Evolutionary conservation across 176 grass and related monocot genomes (phyloP), one percentile per base, ranked within the genome.

Genomic region (Miscanthus lutarioriparius): DNA sequence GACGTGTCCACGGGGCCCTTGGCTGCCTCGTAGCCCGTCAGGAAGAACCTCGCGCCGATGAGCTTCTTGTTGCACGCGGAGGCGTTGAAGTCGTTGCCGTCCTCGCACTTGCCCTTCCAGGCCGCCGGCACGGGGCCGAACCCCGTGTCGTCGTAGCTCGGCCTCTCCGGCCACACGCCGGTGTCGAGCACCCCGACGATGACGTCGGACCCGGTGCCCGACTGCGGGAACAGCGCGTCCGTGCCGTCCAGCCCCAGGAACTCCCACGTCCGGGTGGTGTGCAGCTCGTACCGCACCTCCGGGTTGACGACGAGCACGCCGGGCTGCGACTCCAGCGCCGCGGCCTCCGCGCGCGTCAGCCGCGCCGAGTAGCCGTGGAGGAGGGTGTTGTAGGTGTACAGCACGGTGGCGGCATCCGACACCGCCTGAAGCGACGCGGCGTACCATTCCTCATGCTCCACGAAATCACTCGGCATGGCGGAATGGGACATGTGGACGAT

Each of bases 81-180:
- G 43, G 83, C 35, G 77, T 94, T 94, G 78, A 98, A 98, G 84
- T 98, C 87, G 72, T 43, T 44, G 38, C 89, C 93, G 9, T 80
- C 87, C 86, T 98, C 93, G 85, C 96, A 98, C 67, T 81, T 85
- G n/a, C 96, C 96, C 74, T 95, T 95, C 96, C 96, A 98, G 7
- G 56, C 63, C 12, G 78, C 54, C 22, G 96, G 96, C 19, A 95
- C 89, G 19, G 96, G 83, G 13, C 89, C 89, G 36, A 95, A 78
- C 6, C 93, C 93, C 0, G 88, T 17, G 87, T 96, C 96, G 73
- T 90, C 91, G 73, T 92, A 95, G 87, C 96, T 98, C 25, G 89
- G 84, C 47, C 91, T 25, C 83, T 95, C 96, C 4, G 96, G 96
- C 93, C 96, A 98, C 12, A 94, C 96, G 61, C 96, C 96, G 13